These are phyloP conservation scores for Colletotrichum plurivorum DNA, from an alignment of 2,329 filamentous ascomycete genomes.

Conservation along the genomic window DNA sequence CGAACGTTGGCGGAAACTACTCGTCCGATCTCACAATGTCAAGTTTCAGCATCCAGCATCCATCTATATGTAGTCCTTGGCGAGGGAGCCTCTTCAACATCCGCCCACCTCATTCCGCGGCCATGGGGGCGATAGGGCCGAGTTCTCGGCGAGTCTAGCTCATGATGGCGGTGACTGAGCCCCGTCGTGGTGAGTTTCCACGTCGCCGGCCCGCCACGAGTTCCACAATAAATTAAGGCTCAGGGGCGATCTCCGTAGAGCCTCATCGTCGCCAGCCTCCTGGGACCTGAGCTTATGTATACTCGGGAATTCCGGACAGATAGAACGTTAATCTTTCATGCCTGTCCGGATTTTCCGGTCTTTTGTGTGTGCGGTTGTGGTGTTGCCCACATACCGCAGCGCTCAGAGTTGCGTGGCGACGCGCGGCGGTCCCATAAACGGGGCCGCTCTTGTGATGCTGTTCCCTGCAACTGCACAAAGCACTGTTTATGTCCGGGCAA, in stretches of 20 bases:
- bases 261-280: background rate
- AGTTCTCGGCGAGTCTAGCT: constrained; percentile 24
- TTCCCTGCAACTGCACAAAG: constrained; percentile 19
- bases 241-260: constrained; percentile 10
- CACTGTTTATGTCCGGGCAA: constrained; percentile 13
- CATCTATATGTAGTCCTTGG: constrained; percentile 22
- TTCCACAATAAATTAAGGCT: constrained; percentile 25
- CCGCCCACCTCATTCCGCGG: constrained; percentile 25
- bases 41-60: constrained; percentile 8
- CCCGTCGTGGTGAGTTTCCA: constrained; percentile 30
- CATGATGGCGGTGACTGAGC: constrained; percentile 15
- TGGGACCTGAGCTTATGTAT: background rate
- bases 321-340: background rate
- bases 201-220: constrained; percentile 9
- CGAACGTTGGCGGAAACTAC: constrained; percentile 9
- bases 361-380: constrained; percentile 2
- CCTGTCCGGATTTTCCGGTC: constrained; percentile 2
- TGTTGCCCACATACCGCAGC: constrained; percentile 23
- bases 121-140: constrained; percentile 26
- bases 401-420: constrained; percentile 18
- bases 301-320: background rate
- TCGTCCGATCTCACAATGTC: constrained; percentile 11
- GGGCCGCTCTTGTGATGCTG: constrained; percentile 16
- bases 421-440: constrained; percentile 26
- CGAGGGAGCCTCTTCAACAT: background rate